A percentile compares a stretch with the other conserved stretches of the same genome.
These are phyloP conservation scores for Aspergillus awamori DNA, from an alignment of 2,329 filamentous ascomycete genomes.

Conservation along the genomic window DNA sequence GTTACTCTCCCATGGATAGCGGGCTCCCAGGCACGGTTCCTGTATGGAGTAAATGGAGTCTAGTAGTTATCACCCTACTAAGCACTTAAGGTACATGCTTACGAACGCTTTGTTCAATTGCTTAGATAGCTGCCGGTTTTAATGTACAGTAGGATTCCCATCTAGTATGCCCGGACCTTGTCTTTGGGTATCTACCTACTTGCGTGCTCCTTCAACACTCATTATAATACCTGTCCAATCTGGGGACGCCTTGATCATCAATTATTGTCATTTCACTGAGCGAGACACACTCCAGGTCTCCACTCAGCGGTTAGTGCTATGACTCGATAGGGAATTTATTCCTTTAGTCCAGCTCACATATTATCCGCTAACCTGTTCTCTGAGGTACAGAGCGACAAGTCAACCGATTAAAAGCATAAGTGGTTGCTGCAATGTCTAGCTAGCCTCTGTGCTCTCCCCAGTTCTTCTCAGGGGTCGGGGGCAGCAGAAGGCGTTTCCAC, in stretches of 20 bases:
- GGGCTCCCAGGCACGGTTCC: constrained; percentile 1
- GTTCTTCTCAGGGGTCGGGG: constrained; percentile 30
- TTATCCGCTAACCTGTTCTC: background rate
- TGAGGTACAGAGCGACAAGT: background rate
- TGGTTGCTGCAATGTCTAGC: background rate
- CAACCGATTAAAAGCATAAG: background rate
- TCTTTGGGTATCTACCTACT: constrained; percentile 1
- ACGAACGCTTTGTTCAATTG: too few relatives aligned
- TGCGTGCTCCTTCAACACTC: constrained; percentile 3
- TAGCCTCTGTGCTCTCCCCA: background rate
- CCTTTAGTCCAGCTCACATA: background rate
- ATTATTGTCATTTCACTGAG: constrained; percentile 12
- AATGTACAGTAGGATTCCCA: too few relatives aligned
- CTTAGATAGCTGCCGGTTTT: too few relatives aligned
- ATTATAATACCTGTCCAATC: constrained; percentile 15
- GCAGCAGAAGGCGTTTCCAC: constrained; percentile 15
- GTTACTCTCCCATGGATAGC: constrained; percentile 4
- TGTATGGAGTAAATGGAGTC: background rate
- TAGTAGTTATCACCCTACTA: too few relatives aligned
- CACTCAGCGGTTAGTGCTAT: background rate
- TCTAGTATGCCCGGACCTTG: background rate
- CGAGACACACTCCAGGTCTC: background rate
- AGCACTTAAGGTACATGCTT: too few relatives aligned
- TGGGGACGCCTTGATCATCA: constrained; percentile 15
- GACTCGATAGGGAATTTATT: background rate